Conservation (phyloP, 345 rosid species). For the Isatis tinctoria region DNA sequence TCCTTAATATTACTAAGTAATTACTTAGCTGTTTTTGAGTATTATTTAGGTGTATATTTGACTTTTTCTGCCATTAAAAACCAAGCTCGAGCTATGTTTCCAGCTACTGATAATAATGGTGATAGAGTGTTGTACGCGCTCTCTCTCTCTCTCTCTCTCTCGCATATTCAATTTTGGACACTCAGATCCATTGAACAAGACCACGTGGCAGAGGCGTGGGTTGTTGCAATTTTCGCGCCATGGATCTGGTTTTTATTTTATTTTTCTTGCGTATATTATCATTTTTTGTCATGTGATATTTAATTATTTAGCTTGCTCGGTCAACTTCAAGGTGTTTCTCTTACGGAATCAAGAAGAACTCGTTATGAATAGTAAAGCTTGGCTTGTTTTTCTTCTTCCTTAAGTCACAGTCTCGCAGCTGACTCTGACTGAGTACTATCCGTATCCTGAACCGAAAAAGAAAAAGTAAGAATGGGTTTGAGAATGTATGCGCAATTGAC, state of each 20-base stretch:
- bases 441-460: not conserved
- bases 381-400: not conserved
- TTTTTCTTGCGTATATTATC: not conserved
- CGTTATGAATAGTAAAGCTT: not conserved
- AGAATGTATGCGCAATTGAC: no score
- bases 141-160: not conserved
- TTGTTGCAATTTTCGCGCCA: constrained; percentile 32
- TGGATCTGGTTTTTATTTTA: constrained; percentile 6
- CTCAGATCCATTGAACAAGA: constrained; percentile 28
- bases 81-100: not conserved
- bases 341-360: not conserved
- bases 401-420: not conserved
- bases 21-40: not conserved
- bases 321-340: constrained; percentile 13
- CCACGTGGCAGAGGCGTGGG: constrained; percentile 33
- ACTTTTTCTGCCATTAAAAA: constrained; percentile 3
- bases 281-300: constrained; percentile 27
- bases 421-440: not conserved
- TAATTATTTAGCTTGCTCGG: not conserved
- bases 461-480: not conserved
- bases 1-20: not conserved
- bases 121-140: not conserved
- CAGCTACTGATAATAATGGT: constrained; percentile 13
- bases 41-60: not conserved
- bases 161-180: not conserved